phyloP scores from a whole-genome alignment of 306 rosid genomes.

The Corylus heterophylla region DNA sequence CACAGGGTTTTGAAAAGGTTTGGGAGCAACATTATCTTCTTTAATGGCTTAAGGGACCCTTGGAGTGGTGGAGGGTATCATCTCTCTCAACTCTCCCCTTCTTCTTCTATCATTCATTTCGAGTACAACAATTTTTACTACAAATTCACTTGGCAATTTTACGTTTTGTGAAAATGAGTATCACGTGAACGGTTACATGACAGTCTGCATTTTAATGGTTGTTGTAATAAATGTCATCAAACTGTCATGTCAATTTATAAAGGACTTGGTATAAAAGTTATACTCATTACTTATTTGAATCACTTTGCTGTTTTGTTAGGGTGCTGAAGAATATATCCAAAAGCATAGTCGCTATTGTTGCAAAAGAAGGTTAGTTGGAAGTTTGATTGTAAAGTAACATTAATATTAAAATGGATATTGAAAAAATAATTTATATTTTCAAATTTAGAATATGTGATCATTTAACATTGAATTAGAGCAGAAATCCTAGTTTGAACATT shows the following conservation, averaged over 20 bases:
- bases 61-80: constrained; percentile 98
- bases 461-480: no score
- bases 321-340: constrained; percentile 68
- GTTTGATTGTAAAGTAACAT: no score
- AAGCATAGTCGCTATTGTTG: constrained; percentile 69
- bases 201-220: no score
- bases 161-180: no score
- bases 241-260: background rate
- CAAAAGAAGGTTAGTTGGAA: constrained; percentile 54
- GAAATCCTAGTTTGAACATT: background rate
- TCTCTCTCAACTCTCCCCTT: constrained; percentile 1
- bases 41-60: constrained; percentile 92
- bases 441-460: no score
- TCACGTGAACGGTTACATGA: no score
- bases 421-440: no score
- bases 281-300: background rate
- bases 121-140: no score
- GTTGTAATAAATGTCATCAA: no score
- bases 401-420: no score
- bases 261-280: no score
- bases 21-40: constrained; percentile 85
- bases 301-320: constrained; percentile 28
- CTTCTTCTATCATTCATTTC: background rate
- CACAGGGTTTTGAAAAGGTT: constrained; percentile 57
- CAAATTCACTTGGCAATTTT: no score